Evolutionary conservation across 768 basidiomycete species (phyloP).

Genomic region (Omphalotus guepiniiformis): DNA sequence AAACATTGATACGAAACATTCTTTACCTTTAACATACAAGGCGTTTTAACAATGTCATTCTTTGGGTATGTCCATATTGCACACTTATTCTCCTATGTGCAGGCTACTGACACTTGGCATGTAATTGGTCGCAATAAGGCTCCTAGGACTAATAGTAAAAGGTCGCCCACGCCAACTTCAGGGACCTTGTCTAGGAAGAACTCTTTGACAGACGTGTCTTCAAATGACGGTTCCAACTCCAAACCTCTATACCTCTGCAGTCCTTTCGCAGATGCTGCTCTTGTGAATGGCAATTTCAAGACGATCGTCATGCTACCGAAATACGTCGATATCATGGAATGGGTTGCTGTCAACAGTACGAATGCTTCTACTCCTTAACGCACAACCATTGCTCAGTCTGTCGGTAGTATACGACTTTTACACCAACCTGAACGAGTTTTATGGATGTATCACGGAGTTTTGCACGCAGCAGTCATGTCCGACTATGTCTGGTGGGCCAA

Average conservation of each 20-base stretch:
- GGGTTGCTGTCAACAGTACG: slow-evolving; percentile 93
- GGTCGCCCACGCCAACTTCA: slow-evolving; percentile 34
- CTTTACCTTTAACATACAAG: too few relatives aligned
- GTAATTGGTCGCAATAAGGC: neutral
- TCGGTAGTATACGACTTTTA: slow-evolving; percentile 91
- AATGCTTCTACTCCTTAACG: neutral
- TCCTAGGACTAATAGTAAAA: slow-evolving; percentile 28
- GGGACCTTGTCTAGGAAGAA: slow-evolving; percentile 24
- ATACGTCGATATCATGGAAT: slow-evolving; percentile 93
- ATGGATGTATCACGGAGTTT: slow-evolving; percentile 88
- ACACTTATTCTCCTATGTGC: neutral
- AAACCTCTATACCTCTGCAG: slow-evolving; percentile 89
- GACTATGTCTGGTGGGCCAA: slow-evolving; percentile 84
- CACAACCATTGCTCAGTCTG: neutral
- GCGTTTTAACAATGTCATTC: slow-evolving; percentile 38
- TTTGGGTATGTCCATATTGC: slow-evolving; percentile 23
- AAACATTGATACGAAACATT: too few relatives aligned
- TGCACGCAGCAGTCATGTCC: slow-evolving; percentile 90
- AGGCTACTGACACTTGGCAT: neutral
- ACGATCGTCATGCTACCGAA: slow-evolving; percentile 96
- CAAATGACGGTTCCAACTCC: slow-evolving; percentile 22
- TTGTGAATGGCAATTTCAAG: slow-evolving; percentile 98
- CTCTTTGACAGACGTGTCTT: slow-evolving; percentile 34
- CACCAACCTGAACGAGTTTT: slow-evolving; percentile 95
- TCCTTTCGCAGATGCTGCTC: slow-evolving; percentile 91